Base-by-base conservation (phyloP, 2,329 filamentous ascomycete species). In the Pseudopithomyces maydicus region DNA sequence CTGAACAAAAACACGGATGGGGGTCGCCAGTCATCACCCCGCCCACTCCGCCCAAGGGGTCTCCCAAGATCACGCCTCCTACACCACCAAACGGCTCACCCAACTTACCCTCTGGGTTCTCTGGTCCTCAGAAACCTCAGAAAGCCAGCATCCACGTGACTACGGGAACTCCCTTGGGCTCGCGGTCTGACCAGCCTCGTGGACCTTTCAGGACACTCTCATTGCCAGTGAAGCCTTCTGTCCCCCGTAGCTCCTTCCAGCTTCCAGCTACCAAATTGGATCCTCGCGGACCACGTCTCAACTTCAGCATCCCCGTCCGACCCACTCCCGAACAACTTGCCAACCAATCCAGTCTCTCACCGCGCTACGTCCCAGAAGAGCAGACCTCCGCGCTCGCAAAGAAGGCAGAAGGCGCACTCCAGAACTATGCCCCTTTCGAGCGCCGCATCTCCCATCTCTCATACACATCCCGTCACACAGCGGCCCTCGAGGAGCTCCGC, bases 361-460 rank as follows among this genome's bases (percentile, higher is more conserved):
- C 48, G 2, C 48, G 33, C 39, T 44, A 44, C 32, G 45, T 48
- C 46, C 51, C 19, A 7, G 35, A 29, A 23, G 32, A 22, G 46
- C 46, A 17, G 23, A 54, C 55, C 19, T 33, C 46, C 33, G 36
- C 51, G 11, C 14, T 53, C 15, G 42, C 51, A 10, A 35, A 22
- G 17, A 38, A 29, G 26, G 41, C 51, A 11, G 44, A 38, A 33
- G 36, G 22, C 38, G 46, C 39, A 14, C 47, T 44, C 15, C 19
- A 39, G 36, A 36, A 42, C 33, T 47, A 38, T 38, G 29, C 45
- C 32, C 47, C 53, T 15, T 42, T 19, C 41, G 54, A 57, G 19
- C 39, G 51, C 2, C 51, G 54, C 26, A 54, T 52, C 35, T 59
- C 57, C 7, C 57, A 52, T 20, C 22, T 59, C 11, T 54, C 51